Evolutionary conservation across 2,329 filamentous ascomycete species (phyloP), one percentile per base, ranked within the genome.

Genomic region (Xylariaceae sp.): DNA sequence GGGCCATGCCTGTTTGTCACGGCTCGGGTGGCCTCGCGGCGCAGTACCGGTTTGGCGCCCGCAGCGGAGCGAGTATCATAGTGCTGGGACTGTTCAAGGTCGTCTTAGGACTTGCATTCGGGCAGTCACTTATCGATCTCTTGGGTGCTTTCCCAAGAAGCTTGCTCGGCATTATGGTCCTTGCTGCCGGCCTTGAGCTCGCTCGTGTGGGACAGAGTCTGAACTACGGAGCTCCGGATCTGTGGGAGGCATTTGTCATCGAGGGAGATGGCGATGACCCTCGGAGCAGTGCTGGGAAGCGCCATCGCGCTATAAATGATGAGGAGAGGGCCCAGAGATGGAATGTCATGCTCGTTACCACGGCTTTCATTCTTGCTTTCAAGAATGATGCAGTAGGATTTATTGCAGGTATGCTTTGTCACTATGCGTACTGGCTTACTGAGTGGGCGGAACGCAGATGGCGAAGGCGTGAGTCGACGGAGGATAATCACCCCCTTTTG

Each of bases 361-460:
- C 88, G 7, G 90, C 87, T 0, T 79, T 85, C 3, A 76, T 95
- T 43, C 67, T 97, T 40, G 89, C 88, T 0, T 95, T 95, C 59
- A 86, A 82, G 64, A 97, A 96, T 60, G 91, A 95, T 66, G 90
- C 85, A 0, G 79, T 95, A 5, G 92, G 92, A 0, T 95, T 96
- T 58, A 49, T 86, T 12, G 88, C 85, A 0, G 92, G 92, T 0
- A 79, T 95, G 74, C 63, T 87, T 3, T 94, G 89, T 63, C 82
- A 92, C 65, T 84, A 77, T 67, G 79, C 81, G 0, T 86, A 90
- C 56, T 65, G 67, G 53, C 23, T 77, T 49, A 55, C 62, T 1
- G 67, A 69, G 42, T 68, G 70, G 62, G 62, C 64, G 35, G 61
- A 65, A 36, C 52, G 57, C 36, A 57, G 55, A 37, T 44, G 53